Evolutionary conservation across 106 monocot species (phyloP).

Genomic region (Dendrobium officinale): DNA sequence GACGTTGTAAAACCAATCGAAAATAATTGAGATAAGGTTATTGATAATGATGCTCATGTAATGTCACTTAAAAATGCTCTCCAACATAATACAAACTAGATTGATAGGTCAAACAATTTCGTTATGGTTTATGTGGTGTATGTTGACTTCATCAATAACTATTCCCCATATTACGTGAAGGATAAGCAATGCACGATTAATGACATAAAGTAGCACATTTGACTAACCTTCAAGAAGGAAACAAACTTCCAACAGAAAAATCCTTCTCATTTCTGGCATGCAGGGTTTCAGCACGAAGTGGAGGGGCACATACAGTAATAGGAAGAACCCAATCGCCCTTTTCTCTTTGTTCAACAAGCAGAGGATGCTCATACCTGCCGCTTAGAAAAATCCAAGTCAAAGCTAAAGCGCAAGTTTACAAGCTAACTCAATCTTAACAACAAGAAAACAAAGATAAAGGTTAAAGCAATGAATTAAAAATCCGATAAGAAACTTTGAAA

Average conservation of each 20-base stretch:
- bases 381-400: background rate
- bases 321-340: constrained; percentile 98
- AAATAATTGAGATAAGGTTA: too few relatives aligned
- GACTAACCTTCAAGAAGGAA: constrained; percentile 40
- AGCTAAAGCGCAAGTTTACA: background rate
- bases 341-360: constrained; percentile 73
- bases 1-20: too few relatives aligned
- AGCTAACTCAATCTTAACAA: background rate
- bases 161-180: background rate
- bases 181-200: background rate
- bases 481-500: background rate
- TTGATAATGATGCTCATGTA: too few relatives aligned
- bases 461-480: background rate
- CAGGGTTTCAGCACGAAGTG: constrained; percentile 38
- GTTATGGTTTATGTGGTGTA: too few relatives aligned
- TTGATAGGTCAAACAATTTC: too few relatives aligned
- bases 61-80: too few relatives aligned
- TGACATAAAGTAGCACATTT: background rate
- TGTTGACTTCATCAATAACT: too few relatives aligned
- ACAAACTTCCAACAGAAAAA: constrained; percentile 38
- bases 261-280: constrained; percentile 53
- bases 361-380: constrained; percentile 89
- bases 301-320: constrained; percentile 78
- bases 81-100: too few relatives aligned
- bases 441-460: background rate